Percentiles rank a stretch among this genome's conserved stretches.
Conservation (phyloP, 495 filamentous ascomycete species). For the Neurospora discreta region DNA sequence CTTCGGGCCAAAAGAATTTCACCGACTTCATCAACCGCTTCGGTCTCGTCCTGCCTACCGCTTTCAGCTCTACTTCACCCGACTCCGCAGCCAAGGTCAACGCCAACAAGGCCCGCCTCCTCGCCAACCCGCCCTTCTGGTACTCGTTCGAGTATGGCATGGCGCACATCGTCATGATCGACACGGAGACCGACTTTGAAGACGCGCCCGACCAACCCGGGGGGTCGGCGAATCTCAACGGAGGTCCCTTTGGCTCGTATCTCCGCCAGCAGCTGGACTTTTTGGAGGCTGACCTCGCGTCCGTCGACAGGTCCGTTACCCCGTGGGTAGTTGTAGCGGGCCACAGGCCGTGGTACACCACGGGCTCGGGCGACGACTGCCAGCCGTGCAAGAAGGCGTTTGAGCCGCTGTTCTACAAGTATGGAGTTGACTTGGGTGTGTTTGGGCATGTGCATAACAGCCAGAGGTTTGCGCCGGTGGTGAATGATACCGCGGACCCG, state of each 20-base stretch:
- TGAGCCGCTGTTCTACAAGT: constrained; percentile 45
- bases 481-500: constrained; percentile 30
- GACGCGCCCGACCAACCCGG: constrained; percentile 33
- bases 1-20: constrained; percentile 48
- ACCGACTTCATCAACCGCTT: constrained; percentile 49
- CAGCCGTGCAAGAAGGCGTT: constrained; percentile 44
- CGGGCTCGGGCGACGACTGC: constrained; percentile 32
- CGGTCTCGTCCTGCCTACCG: constrained; percentile 37
- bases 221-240: constrained; percentile 35
- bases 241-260: constrained; percentile 40
- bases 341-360: constrained; percentile 51
- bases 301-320: constrained; percentile 38
- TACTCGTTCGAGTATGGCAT: constrained; percentile 55
- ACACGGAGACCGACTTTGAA: constrained; percentile 45
- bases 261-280: constrained; percentile 33
- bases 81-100: constrained; percentile 30
- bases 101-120: constrained; percentile 35
- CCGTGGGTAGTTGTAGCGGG: constrained; percentile 50
- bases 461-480: constrained; percentile 18
- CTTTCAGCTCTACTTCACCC: constrained; percentile 34
- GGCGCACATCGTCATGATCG: constrained; percentile 44
- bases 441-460: constrained; percentile 49
- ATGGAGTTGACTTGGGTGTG: constrained; percentile 50
- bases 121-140: constrained; percentile 52
- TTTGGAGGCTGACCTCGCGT: constrained; percentile 32